Evolutionary conservation across 2,329 filamentous ascomycete genomes (phyloP), one percentile per base, ranked within the genome.

Genomic region (Colletotrichum melonis): DNA sequence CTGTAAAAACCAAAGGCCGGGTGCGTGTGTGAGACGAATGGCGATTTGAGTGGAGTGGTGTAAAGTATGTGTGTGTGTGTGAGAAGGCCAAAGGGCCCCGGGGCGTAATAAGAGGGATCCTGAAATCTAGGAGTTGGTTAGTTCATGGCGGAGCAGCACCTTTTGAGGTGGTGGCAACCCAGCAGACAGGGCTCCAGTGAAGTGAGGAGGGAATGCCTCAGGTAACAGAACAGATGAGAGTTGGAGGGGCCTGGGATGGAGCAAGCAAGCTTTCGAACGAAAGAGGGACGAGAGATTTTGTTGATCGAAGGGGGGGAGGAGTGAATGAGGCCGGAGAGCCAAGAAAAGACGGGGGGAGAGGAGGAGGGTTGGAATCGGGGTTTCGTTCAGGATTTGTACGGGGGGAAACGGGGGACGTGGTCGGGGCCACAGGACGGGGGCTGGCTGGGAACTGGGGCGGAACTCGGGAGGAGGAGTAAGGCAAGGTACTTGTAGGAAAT

Each of bases 71-170:
- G 38, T 32, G 28, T 30, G 28, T 22, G 46, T 49, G 22, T 35
- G 38, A 57, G 67, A 73, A 65, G 67, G 70, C 70, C 56, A 38
- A 62, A 60, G 63, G 56, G 70, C 70, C 67, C 60, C 52, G 67
- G 35, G 30, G 46, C 28, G 55, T 64, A 62, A 35, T 28, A 73
- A 52, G 60, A 65, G 60, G 58, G 49, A 56, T 38, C 52, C 56
- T 28, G 60, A 49, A 73, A 57, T 35, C 60, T 70, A 35, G 56
- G 12, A 62, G 59, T 62, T 65, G 56, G 35, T 73, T 65, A 65
- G 70, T 73, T 73, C 70, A 73, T 70, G 70, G 70, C 70, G 67
- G 65, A 70, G 67, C 55, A 70, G 67, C 67, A 70, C 67, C 67
- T 73, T 69, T 60, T 64, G 60, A 73, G 64, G 62, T 67, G 55